Conservation (phyloP, 305 asterid genomes). For the Nicotiana rustica region DNA sequence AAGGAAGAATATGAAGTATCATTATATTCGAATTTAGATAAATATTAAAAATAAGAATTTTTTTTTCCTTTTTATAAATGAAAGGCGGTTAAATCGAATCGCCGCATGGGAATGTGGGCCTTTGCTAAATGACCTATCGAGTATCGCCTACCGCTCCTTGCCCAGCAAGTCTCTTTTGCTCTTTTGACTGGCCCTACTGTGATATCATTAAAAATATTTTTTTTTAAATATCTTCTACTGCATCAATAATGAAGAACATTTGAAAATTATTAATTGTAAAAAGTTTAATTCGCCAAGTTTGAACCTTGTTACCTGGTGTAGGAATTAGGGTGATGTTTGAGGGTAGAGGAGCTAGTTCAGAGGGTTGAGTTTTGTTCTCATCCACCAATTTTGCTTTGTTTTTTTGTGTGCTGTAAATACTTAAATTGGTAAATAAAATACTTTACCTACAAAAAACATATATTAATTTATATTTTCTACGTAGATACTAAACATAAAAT, state of each 20-base stretch:
- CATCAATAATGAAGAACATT: background rate
- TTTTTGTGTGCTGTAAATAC: too few species aligned
- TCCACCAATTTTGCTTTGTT: too few species aligned
- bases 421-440: too few species aligned
- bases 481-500: too few species aligned
- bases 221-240: background rate
- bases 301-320: too few species aligned
- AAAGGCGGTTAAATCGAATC: constrained; percentile 13
- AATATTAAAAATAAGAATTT: background rate
- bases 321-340: too few species aligned
- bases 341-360: too few species aligned
- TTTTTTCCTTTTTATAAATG: background rate
- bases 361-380: too few species aligned
- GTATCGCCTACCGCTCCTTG: constrained; percentile 16
- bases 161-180: constrained; percentile 18
- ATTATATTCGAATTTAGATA: background rate
- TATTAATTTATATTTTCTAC: too few species aligned
- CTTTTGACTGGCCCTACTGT: constrained; percentile 1
- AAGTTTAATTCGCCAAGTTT: too few species aligned
- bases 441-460: too few species aligned
- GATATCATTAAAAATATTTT: background rate
- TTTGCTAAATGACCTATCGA: background rate
- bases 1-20: background rate
- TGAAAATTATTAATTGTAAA: too few species aligned
- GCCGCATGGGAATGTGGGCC: constrained; percentile 26